phyloP scores from a whole-genome alignment of 805 yeast species.

The Jamesozyma hellenica region DNA sequence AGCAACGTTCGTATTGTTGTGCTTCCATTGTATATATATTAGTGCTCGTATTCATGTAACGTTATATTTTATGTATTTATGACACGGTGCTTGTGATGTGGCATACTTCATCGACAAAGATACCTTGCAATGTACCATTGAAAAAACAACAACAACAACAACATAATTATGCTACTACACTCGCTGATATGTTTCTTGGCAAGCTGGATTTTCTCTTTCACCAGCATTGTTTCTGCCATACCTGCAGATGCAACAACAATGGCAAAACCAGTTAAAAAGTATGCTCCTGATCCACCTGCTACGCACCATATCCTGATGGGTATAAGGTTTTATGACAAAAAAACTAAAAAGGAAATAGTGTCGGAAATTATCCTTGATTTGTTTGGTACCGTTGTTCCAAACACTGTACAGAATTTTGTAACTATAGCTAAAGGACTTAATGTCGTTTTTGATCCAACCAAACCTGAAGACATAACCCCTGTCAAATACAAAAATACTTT shows the following conservation, averaged over 20 bases:
- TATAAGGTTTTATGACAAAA: conserved; percentile 18
- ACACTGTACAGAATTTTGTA: conserved; percentile 51
- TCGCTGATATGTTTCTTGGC: not conserved
- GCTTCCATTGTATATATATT: no score
- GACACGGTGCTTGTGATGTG: no score
- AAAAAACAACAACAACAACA: no score
- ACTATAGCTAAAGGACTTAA: conserved; percentile 37
- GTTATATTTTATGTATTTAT: no score
- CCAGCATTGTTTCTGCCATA: not conserved
- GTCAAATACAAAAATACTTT: conserved; percentile 44
- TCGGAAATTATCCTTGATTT: conserved; percentile 44
- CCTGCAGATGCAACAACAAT: no score
- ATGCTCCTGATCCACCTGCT: conserved; percentile 30
- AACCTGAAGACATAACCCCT: conserved; percentile 8
- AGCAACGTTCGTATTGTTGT: no score
- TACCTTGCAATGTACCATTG: no score
- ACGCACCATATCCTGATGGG: conserved; percentile 20
- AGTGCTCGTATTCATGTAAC: no score
- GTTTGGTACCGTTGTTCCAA: conserved; percentile 57
- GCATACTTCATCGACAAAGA: no score
- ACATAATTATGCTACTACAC: not conserved
- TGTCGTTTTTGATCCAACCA: conserved; percentile 22
- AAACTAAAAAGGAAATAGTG: conserved; percentile 5
- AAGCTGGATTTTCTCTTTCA: not conserved
- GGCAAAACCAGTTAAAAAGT: no score